These are phyloP conservation scores for Raffaelea albimanens DNA, from an alignment of 2,329 filamentous ascomycete species.

Conservation along the genomic window DNA sequence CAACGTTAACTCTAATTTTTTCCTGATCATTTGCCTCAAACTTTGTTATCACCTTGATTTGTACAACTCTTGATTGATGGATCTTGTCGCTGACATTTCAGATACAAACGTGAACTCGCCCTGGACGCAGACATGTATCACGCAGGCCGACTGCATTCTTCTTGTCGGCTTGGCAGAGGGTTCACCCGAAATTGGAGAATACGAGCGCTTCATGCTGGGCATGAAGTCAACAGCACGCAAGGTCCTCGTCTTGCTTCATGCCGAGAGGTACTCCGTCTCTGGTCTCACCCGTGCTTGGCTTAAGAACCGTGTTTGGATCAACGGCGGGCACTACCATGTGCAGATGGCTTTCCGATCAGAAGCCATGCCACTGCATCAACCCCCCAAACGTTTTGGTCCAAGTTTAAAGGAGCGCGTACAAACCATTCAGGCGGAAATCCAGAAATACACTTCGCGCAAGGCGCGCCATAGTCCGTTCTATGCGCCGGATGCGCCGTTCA, in stretches of 20 bases:
- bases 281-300: constrained; percentile 86
- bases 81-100: constrained; percentile 18
- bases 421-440: constrained; percentile 90
- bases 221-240: constrained; percentile 97
- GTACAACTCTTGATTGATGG: background rate
- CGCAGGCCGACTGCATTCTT: constrained; percentile 91
- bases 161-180: constrained; percentile 85
- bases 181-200: constrained; percentile 86
- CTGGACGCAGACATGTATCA: constrained; percentile 97
- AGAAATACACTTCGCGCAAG: constrained; percentile 93
- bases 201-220: constrained; percentile 89
- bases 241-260: constrained; percentile 79
- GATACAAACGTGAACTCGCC: constrained; percentile 96
- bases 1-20: constrained; percentile 58
- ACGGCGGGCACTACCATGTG: constrained; percentile 93
- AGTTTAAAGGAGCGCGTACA: constrained; percentile 89
- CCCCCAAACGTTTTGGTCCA: constrained; percentile 69
- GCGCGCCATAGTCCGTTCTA: constrained; percentile 85
- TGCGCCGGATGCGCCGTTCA: constrained; percentile 83
- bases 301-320: constrained; percentile 91
- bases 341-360: constrained; percentile 84
- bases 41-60: background rate
- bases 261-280: constrained; percentile 76
- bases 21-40: constrained; percentile 38
- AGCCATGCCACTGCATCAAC: constrained; percentile 65